phyloP scores from a whole-genome alignment of 257 asterid genomes.

The Solanum sejunctum region DNA sequence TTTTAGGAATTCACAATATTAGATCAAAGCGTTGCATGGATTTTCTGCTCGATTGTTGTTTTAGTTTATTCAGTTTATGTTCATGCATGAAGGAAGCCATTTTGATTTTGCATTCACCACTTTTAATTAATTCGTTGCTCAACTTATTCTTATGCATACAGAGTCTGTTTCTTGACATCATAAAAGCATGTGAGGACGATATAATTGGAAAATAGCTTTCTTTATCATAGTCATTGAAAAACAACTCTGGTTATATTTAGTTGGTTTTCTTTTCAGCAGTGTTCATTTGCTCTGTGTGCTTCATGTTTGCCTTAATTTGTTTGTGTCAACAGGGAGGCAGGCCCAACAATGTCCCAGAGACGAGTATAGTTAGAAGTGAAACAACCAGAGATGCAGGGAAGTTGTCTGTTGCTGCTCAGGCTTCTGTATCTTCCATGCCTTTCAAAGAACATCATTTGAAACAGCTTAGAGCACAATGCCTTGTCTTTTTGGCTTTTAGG shows the following conservation, averaged over 20 bases:
- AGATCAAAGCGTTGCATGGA: neutral
- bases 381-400: constrained; percentile 77
- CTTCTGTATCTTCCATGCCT: constrained; percentile 48
- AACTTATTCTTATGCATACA: neutral
- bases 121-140: neutral
- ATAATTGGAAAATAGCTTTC: neutral
- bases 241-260: neutral
- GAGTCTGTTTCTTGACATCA: neutral
- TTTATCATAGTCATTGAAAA: neutral
- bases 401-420: constrained; percentile 46
- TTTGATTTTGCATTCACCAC: neutral
- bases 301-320: neutral
- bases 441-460: constrained; percentile 92
- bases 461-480: constrained; percentile 99
- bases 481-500: constrained; percentile 97
- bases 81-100: neutral
- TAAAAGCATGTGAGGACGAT: neutral
- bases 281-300: neutral
- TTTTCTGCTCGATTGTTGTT: neutral
- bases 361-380: constrained; percentile 35
- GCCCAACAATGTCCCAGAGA: constrained; percentile 41
- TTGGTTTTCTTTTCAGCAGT: neutral
- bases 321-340: constrained; percentile 39
- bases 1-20: neutral
- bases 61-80: neutral